Evolutionary conservation across 108 stramenopile species (phyloP).

Genomic region (Conticribra weissflogii): DNA sequence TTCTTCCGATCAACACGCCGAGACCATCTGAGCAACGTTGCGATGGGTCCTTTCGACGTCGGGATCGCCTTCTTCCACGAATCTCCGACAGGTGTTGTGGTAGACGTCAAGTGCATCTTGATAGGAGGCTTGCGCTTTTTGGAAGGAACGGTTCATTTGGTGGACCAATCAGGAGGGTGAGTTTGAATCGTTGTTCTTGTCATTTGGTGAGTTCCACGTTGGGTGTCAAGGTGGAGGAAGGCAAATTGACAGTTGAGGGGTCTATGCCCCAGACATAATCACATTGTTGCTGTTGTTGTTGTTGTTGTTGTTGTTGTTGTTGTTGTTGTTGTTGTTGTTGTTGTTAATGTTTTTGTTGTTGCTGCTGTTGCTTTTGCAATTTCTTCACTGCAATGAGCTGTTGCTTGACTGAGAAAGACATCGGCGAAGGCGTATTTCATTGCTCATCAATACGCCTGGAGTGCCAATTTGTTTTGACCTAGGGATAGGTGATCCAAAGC

Average conservation of each 20-base stretch:
- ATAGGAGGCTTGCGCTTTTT: slow-evolving; percentile 35
- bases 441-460: slow-evolving; percentile 34
- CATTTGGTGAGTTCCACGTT: slow-evolving; percentile 24
- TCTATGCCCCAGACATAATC: no score
- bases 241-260: background rate
- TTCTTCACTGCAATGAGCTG: slow-evolving; percentile 18
- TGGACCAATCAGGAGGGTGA: slow-evolving; percentile 40
- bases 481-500: slow-evolving; percentile 39
- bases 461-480: slow-evolving; percentile 31
- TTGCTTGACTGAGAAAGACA: slow-evolving; percentile 35
- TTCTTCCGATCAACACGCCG: slow-evolving; percentile 35
- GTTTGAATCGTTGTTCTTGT: slow-evolving; percentile 32
- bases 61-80: slow-evolving; percentile 29
- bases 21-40: slow-evolving; percentile 28
- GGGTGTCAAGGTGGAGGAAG: background rate
- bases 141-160: slow-evolving; percentile 39
- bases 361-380: slow-evolving; percentile 13
- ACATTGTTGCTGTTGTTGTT: background rate
- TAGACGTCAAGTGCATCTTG: slow-evolving; percentile 41
- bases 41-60: slow-evolving; percentile 39
- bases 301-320: background rate
- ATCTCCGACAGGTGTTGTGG: slow-evolving; percentile 41
- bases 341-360: background rate
- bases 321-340: slow-evolving; percentile 1
- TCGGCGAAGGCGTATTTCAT: slow-evolving; percentile 45